phyloP scores from a whole-genome alignment of 169 alveolate species.

The Neospora caninum region DNA sequence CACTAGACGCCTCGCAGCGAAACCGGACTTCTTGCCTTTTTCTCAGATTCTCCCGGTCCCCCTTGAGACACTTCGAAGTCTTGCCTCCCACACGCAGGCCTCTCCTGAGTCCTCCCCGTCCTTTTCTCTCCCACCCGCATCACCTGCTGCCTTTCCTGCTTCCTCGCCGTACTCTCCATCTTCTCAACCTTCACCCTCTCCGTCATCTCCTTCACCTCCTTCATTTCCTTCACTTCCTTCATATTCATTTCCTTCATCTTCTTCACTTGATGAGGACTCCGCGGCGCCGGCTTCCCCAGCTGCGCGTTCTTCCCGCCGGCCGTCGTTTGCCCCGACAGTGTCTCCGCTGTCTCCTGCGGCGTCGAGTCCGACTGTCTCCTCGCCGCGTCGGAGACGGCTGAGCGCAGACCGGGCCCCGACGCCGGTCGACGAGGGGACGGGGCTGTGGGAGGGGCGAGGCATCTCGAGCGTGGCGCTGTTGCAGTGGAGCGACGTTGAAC shows the following conservation, averaged over 20 bases:
- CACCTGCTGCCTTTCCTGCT: not conserved
- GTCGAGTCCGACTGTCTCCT: not conserved
- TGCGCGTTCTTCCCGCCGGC: not conserved
- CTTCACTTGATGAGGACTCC: no score
- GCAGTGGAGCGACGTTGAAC: not conserved
- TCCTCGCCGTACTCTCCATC: not conserved
- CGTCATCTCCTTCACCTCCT: not conserved
- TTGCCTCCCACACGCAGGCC: not conserved
- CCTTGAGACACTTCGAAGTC: not conserved
- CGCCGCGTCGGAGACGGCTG: not conserved
- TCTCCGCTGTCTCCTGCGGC: not conserved
- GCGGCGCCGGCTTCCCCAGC: no score
- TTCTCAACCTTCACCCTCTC: not conserved
- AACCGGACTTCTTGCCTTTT: no score
- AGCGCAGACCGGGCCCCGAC: not conserved
- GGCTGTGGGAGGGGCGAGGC: not conserved
- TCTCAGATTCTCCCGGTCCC: not conserved
- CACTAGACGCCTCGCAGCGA: not conserved
- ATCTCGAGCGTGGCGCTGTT: not conserved
- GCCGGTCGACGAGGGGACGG: not conserved
- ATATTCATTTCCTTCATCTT: no score
- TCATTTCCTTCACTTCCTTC: not conserved
- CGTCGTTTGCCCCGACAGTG: not conserved
- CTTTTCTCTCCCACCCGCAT: not conserved
- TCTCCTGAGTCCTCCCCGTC: not conserved